Percentiles rank a stretch among this genome's conserved stretches.
Conservation (phyloP, 2,329 filamentous ascomycete genomes). For the Fusarium sp. region DNA sequence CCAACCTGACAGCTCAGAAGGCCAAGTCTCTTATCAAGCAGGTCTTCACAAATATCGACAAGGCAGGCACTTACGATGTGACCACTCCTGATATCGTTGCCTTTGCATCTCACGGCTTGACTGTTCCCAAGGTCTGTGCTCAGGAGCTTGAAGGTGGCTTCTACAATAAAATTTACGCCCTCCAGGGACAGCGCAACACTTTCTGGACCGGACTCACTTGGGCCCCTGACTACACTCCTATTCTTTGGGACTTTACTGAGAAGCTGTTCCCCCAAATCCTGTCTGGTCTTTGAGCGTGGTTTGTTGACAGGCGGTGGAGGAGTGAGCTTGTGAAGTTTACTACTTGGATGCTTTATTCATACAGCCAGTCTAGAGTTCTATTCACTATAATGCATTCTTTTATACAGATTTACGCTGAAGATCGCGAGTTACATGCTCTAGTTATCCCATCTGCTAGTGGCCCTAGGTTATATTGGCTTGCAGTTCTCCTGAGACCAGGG, state of each 20-base stretch:
- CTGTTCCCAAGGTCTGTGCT: slow-evolving; percentile 39
- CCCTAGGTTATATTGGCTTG: no score
- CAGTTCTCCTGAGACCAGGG: no score
- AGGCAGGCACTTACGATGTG: slow-evolving; percentile 13
- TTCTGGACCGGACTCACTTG: slow-evolving; percentile 50
- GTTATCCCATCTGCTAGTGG: no score
- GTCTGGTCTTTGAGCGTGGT: not conserved
- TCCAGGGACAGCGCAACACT: slow-evolving; percentile 52
- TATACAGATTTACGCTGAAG: not conserved
- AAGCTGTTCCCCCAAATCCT: slow-evolving; percentile 25
- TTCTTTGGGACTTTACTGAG: slow-evolving; percentile 43
- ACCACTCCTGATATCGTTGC: slow-evolving; percentile 25
- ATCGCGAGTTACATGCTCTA: no score
- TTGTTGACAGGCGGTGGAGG: rapidly evolving
- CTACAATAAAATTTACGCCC: slow-evolving; percentile 48
- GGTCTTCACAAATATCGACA: not conserved
- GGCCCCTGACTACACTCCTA: slow-evolving; percentile 42
- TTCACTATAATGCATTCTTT: not conserved
- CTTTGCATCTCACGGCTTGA: slow-evolving; percentile 37
- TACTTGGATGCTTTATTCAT: not conserved
- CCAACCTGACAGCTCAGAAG: not conserved
- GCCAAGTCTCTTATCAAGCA: slow-evolving; percentile 10
- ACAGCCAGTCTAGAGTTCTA: not conserved
- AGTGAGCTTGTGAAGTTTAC: rapidly evolving
- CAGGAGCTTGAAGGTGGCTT: slow-evolving; percentile 49